phyloP scores from a whole-genome alignment of 371 early-diverging fungal genomes.

The Synchytrium microbalum region DNA sequence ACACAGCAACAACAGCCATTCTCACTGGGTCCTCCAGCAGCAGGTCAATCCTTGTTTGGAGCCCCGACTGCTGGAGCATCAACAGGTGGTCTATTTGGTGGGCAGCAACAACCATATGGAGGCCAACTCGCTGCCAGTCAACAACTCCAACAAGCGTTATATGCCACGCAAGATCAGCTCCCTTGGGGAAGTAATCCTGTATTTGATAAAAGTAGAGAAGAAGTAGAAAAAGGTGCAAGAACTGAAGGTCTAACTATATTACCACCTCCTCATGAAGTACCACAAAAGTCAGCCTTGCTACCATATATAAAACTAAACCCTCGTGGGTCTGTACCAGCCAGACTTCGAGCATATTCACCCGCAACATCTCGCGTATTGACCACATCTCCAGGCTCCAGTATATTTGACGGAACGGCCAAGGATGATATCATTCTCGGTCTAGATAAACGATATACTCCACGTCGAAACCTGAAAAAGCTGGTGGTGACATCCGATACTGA shows the following conservation, averaged over 20 bases:
- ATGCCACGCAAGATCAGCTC: constrained; percentile 68
- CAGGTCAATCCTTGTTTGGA: neutral
- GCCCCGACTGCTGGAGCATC: neutral
- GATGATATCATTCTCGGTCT: constrained; percentile 58
- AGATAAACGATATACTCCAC: constrained; percentile 58
- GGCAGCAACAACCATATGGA: neutral
- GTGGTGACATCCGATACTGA: constrained; percentile 28
- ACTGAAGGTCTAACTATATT: constrained; percentile 13
- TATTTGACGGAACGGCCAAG: constrained; percentile 24
- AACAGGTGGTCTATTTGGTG: neutral
- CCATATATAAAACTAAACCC: constrained; percentile 59
- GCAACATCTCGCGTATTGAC: constrained; percentile 14
- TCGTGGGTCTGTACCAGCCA: constrained; percentile 56
- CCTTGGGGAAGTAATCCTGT: constrained; percentile 81
- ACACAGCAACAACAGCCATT: constrained; percentile 8
- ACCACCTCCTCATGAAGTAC: constrained; percentile 18
- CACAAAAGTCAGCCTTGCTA: constrained; percentile 41
- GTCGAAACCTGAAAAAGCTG: constrained; percentile 65
- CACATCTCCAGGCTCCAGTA: constrained; percentile 7
- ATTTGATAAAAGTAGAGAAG: constrained; percentile 39
- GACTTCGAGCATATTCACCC: constrained; percentile 56
- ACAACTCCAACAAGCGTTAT: constrained; percentile 34
- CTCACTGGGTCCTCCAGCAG: constrained; percentile 27
- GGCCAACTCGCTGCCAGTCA: neutral
- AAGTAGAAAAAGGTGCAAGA: constrained; percentile 10